phyloP scores from a whole-genome alignment of 2,329 filamentous ascomycete genomes.

The Amylocarpus encephaloides region DNA sequence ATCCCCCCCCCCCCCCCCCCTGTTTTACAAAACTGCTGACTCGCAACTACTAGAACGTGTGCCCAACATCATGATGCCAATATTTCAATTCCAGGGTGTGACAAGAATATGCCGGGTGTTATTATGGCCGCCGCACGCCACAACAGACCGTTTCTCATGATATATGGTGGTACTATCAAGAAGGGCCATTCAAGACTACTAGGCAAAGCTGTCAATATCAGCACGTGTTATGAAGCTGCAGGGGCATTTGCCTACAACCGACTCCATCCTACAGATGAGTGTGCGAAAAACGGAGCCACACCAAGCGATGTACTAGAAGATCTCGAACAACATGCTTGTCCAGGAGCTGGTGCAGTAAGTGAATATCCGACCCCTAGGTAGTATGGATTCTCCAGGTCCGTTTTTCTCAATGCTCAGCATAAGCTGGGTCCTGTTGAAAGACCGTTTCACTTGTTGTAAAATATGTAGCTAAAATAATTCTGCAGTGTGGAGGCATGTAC shows the following conservation, averaged over 20 bases:
- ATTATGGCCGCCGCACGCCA: constrained; percentile 38
- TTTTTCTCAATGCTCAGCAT: no score
- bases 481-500: constrained; percentile 63
- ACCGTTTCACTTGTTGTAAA: no score
- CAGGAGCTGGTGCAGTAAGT: constrained; percentile 51
- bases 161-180: constrained; percentile 87
- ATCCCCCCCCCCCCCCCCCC: no score
- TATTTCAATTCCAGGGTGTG: constrained; percentile 87
- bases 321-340: constrained; percentile 62
- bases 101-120: constrained; percentile 96
- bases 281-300: constrained; percentile 56
- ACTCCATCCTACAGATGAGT: constrained; percentile 61
- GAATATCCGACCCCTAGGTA: neutral
- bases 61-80: constrained; percentile 74
- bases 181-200: constrained; percentile 77
- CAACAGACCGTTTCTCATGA: constrained; percentile 89
- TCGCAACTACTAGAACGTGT: constrained; percentile 3
- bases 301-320: constrained; percentile 78
- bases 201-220: constrained; percentile 77
- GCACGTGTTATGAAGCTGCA: constrained; percentile 79
- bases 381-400: no score
- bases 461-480: neutral
- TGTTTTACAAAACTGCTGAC: neutral
- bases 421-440: no score
- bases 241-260: constrained; percentile 76